Percentiles rank a stretch among this genome's conserved stretches.
Conservation (phyloP, 441 rosid species). For the Geranium incanum region DNA sequence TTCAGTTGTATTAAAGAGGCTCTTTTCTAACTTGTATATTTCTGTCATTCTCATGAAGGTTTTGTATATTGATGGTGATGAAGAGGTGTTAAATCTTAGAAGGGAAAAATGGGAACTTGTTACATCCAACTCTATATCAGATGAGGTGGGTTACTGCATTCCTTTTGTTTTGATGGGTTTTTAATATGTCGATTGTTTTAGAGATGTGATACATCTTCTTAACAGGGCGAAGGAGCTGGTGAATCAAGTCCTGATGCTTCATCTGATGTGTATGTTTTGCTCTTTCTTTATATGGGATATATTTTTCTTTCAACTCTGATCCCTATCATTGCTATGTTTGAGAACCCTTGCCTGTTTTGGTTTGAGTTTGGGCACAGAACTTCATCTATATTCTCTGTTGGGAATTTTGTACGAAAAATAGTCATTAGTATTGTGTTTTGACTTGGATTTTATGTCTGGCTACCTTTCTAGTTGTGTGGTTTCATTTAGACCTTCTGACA, state of each 20-base stretch:
- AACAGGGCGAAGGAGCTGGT: conserved; percentile 51
- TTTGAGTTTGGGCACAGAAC: too few relatives aligned
- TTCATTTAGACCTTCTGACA: too few relatives aligned
- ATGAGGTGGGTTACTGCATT: conserved; percentile 37
- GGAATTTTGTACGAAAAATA: too few relatives aligned
- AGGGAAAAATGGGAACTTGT: conserved; percentile 49
- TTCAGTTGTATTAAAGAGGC: background rate
- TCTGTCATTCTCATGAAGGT: conserved; percentile 38
- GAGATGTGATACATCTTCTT: conserved; percentile 14
- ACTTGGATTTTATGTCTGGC: too few relatives aligned
- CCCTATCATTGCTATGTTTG: too few relatives aligned
- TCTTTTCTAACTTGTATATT: conserved; percentile 4
- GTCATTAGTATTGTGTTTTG: too few relatives aligned
- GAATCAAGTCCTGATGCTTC: conserved; percentile 35
- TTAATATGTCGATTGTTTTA: conserved; percentile 2
- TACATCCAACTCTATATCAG: conserved; percentile 29
- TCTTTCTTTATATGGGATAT: conserved; percentile 5
- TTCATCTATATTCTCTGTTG: too few relatives aligned
- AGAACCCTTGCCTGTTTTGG: too few relatives aligned
- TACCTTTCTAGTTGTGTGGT: too few relatives aligned
- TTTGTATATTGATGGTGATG: conserved; percentile 66
- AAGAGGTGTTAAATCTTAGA: conserved; percentile 53
- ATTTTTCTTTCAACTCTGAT: too few relatives aligned
- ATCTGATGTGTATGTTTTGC: conserved; percentile 46
- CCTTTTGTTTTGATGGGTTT: background rate